A percentile compares a stretch with the other conserved stretches of the same genome.
Evolutionary conservation across 2,329 filamentous ascomycete species (phyloP).

Genomic region (Diaporthe batatas): DNA sequence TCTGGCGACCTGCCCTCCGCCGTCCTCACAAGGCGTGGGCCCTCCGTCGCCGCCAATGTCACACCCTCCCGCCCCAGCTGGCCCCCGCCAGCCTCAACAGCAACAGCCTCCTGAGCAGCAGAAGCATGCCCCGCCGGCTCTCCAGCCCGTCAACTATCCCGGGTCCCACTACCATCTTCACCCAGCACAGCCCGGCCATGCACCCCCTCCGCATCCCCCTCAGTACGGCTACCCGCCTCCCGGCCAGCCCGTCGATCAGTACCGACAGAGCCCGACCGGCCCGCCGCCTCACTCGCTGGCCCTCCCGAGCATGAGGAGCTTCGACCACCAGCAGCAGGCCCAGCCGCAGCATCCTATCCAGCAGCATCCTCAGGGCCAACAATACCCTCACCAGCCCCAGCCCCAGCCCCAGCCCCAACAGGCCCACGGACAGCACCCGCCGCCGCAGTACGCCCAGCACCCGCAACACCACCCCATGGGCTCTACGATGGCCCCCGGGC

Average conservation of each 20-base stretch:
- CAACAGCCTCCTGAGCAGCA: conserved; percentile 26
- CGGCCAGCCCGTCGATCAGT: conserved; percentile 44
- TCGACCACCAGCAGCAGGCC: conserved; percentile 43
- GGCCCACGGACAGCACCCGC: conserved; percentile 46
- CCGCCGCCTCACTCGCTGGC: conserved; percentile 42
- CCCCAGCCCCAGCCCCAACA: conserved; percentile 34
- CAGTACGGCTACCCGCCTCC: conserved; percentile 43
- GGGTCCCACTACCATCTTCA: conserved; percentile 42
- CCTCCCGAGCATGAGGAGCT: conserved; percentile 48
- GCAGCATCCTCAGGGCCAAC: conserved; percentile 36
- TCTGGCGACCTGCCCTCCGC: conserved; percentile 11
- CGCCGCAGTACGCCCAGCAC: conserved; percentile 20
- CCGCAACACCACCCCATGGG: conserved; percentile 50
- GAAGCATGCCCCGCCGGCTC: conserved; percentile 26
- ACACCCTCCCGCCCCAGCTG: conserved; percentile 36
- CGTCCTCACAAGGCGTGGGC: conserved; percentile 23
- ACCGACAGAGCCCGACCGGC: conserved; percentile 42
- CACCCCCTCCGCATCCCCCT: conserved; percentile 36
- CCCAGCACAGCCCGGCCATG: conserved; percentile 35
- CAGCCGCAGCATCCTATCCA: conserved; percentile 18
- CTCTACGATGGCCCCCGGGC: conserved; percentile 53
- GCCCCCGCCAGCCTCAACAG: conserved; percentile 40
- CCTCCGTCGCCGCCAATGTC: conserved; percentile 41
- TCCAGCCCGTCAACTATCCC: conserved; percentile 40
- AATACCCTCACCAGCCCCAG: conserved; percentile 35